phyloP scores from a whole-genome alignment of 2,329 filamentous ascomycete species.

The Aureobasidium sp. region DNA sequence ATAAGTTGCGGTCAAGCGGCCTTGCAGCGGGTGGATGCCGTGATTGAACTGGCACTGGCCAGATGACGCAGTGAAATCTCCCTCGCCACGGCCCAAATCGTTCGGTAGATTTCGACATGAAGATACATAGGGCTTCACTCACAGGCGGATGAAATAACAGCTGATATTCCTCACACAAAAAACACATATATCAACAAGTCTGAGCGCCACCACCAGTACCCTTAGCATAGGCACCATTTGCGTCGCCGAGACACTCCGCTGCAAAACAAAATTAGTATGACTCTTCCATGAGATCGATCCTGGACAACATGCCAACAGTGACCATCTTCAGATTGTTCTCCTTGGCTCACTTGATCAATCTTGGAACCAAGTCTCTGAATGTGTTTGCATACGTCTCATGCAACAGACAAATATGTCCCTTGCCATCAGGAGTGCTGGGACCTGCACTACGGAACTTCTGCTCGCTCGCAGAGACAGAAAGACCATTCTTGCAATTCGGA shows the following conservation, averaged over 20 bases:
- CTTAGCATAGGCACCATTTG: not conserved
- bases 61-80: too few species aligned
- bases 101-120: not conserved
- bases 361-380: not conserved
- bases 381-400: constrained; percentile 1
- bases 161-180: not conserved
- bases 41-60: too few species aligned
- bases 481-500: constrained; percentile 45
- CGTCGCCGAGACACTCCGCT: constrained; percentile 4
- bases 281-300: too few species aligned
- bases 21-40: not conserved
- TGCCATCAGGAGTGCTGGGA: not conserved
- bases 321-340: constrained; percentile 11
- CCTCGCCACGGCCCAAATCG: not conserved
- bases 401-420: not conserved
- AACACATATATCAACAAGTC: not conserved
- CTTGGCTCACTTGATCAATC: constrained; percentile 13
- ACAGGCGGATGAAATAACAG: not conserved
- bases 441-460: not conserved
- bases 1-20: not conserved
- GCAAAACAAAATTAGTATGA: not conserved
- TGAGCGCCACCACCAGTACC: constrained; percentile 5
- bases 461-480: not conserved
- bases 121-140: too few species aligned
- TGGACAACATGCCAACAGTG: not conserved